Evolutionary conservation across 1,139 yeast genomes (phyloP), one percentile per base, ranked within the genome.

Genomic region (Suhomyces guaymorum): DNA sequence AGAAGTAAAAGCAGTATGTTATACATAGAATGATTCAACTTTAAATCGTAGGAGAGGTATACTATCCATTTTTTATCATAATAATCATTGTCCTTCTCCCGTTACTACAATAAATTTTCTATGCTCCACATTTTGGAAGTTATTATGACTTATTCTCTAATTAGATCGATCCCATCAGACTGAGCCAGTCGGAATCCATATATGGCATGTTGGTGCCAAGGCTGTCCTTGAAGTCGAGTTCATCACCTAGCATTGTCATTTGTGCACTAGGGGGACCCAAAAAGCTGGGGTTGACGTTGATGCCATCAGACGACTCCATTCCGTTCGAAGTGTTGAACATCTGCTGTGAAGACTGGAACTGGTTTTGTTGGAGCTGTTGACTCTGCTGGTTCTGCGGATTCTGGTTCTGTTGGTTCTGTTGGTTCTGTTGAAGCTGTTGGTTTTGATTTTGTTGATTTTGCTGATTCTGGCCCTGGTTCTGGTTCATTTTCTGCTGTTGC

Each of bases 111-210:
- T n/a, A n/a, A n/a, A n/a, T n/a, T n/a, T n/a, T n/a, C n/a, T n/a
- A n/a, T n/a, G n/a, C n/a, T n/a, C n/a, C n/a, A n/a, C n/a, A n/a
- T n/a, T n/a, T n/a, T n/a, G n/a, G n/a, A n/a, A n/a, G n/a, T n/a
- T n/a, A n/a, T n/a, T n/a, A n/a, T n/a, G n/a, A n/a, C n/a, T n/a
- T n/a, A n/a, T n/a, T n/a, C n/a, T n/a, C n/a, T n/a, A n/a, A n/a
- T n/a, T n/a, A n/a, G n/a, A 17, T 69, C 2, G 66, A 52, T 1
- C 68, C 70, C 59, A 64, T 58, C 44, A 58, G 57, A 34, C 61
- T 58, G 33, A 64, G 53, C 70, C 70, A 64, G 42, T 63, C 69
- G 19, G 46, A 30, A 24, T 46, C 51, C 21, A 44, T 37, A 12
- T 45, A 37, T 3, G 38, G 19, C 19, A 17, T 17, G 19, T 8